phyloP scores from a whole-genome alignment of 148 eudicot genomes.

The Spergularia marina region DNA sequence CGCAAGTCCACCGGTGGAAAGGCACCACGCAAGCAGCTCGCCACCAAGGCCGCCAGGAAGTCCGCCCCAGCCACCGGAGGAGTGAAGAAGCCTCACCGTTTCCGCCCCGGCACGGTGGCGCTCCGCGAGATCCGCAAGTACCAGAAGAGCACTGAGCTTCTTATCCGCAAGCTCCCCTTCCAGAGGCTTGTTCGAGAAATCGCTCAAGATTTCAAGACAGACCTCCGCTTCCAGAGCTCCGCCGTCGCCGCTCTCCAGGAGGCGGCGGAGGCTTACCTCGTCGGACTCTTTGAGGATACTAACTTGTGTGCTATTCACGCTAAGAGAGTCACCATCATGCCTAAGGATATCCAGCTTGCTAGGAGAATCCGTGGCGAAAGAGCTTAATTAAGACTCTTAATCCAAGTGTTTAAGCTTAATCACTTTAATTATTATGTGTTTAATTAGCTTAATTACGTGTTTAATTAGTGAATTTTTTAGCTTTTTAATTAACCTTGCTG shows the following conservation, averaged over 20 bases:
- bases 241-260: constrained; percentile 43
- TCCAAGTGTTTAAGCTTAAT: too few species aligned
- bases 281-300: constrained; percentile 30
- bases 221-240: constrained; percentile 50
- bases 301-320: constrained; percentile 32
- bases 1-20: constrained; percentile 54
- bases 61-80: constrained; percentile 61
- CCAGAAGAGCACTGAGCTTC: constrained; percentile 58
- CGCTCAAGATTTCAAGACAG: constrained; percentile 64
- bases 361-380: constrained; percentile 37
- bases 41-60: constrained; percentile 50
- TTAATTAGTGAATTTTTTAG: too few species aligned
- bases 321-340: constrained; percentile 35
- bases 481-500: too few species aligned
- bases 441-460: neutral
- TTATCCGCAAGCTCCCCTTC: constrained; percentile 51
- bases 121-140: constrained; percentile 57
- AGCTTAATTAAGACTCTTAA: constrained; percentile 14
- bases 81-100: constrained; percentile 56
- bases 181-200: constrained; percentile 57
- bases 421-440: neutral
- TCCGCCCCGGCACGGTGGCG: constrained; percentile 52
- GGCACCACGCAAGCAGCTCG: constrained; percentile 52
- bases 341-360: constrained; percentile 40
- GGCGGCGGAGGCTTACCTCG: constrained; percentile 31